phyloP scores from a whole-genome alignment of 176 grass and related monocot species.

The Musa troglodytarum region DNA sequence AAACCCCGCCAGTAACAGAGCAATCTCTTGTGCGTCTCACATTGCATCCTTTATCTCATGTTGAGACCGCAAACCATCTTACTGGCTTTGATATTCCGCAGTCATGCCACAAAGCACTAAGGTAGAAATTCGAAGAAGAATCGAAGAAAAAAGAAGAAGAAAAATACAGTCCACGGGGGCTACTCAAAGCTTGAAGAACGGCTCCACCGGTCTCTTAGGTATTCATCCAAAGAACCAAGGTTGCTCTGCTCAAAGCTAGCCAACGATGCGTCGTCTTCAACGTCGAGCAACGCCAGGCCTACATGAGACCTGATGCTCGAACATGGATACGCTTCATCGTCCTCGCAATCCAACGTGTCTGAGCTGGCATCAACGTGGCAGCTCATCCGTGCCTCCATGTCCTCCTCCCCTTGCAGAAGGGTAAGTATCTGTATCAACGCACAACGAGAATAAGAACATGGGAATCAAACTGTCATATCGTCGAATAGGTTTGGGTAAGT shows the following conservation, averaged over 20 bases:
- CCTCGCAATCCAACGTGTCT: conserved; percentile 42
- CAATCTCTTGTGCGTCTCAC: too few relatives aligned
- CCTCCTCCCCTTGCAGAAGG: conserved; percentile 38
- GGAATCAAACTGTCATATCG: not conserved
- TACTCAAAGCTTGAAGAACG: conserved; percentile 86
- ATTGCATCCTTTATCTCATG: too few relatives aligned
- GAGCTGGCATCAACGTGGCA: conserved; percentile 6
- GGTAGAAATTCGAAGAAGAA: too few relatives aligned
- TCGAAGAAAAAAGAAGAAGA: too few relatives aligned
- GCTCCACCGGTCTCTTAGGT: conserved; percentile 61
- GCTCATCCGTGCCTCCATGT: conserved; percentile 6
- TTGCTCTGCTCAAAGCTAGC: conserved; percentile 66
- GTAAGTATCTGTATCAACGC: conserved; percentile 36
- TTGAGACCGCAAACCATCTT: too few relatives aligned
- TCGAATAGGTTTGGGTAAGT: not conserved
- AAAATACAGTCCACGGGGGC: not conserved
- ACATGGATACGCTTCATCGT: conserved; percentile 68
- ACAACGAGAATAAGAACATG: not conserved
- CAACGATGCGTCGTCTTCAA: conserved; percentile 73
- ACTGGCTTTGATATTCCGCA: too few relatives aligned
- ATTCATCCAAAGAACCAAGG: conserved; percentile 66
- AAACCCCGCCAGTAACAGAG: too few relatives aligned
- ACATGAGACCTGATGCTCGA: conserved; percentile 67
- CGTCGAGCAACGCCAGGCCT: conserved; percentile 66
- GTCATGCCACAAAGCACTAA: too few relatives aligned